Evolutionary conservation across 495 filamentous ascomycete genomes (phyloP).

Genomic region (Aspergillus leporis): DNA sequence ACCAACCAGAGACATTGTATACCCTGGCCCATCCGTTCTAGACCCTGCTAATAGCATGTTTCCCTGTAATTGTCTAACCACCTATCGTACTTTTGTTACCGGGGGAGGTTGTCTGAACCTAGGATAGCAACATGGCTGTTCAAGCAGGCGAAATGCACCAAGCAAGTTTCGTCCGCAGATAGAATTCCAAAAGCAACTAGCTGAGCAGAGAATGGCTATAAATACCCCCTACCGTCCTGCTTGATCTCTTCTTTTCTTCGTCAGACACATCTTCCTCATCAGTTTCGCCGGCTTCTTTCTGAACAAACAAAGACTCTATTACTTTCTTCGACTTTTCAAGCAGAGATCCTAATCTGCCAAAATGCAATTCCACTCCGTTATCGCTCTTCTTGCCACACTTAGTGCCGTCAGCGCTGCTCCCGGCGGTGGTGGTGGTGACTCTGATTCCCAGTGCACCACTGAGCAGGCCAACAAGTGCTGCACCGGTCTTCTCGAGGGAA

Average conservation of each 20-base stretch:
- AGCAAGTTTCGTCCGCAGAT: background rate
- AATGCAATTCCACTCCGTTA: background rate
- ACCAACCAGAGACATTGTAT: background rate
- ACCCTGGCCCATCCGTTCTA: background rate
- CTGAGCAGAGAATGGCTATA: background rate
- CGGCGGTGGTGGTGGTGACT: background rate
- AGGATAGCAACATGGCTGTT: background rate
- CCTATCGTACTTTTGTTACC: background rate
- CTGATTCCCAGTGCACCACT: background rate
- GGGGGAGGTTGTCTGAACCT: background rate
- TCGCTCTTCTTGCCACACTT: background rate
- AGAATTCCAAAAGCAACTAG: background rate
- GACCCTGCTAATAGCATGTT: background rate
- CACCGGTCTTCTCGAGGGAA: background rate
- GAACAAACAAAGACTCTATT: background rate
- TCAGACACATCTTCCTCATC: background rate
- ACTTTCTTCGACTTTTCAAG: background rate
- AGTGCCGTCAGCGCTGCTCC: background rate
- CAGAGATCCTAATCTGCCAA: background rate
- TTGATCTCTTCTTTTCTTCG: background rate
- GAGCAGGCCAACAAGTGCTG: background rate
- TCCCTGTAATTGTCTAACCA: background rate
- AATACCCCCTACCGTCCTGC: background rate
- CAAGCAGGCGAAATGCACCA: background rate
- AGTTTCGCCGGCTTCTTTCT: background rate